Percentiles rank a stretch among this genome's conserved stretches.
These are phyloP conservation scores for Rhipidocladum racemiflorum DNA, from an alignment of 176 grass and related monocot species.

Conservation along the genomic window DNA sequence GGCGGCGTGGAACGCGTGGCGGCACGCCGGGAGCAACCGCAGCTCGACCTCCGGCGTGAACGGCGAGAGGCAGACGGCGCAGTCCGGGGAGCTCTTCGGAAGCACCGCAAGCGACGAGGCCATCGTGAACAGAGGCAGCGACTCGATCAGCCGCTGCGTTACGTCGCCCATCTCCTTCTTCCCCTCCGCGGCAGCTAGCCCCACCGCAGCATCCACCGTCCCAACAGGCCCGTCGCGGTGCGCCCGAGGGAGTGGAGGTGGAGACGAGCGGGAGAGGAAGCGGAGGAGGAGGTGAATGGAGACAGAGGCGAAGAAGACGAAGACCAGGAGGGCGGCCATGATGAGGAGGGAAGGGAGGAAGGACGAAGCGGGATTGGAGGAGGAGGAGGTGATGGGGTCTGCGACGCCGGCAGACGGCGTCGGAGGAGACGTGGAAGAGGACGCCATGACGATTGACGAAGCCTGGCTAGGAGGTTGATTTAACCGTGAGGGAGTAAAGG, in stretches of 20 bases:
- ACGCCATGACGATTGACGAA: constrained; percentile 43
- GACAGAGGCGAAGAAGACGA: constrained; percentile 60
- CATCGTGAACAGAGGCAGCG: constrained; percentile 84
- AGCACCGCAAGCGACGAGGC: constrained; percentile 56
- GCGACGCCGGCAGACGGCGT: background rate
- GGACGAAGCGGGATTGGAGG: constrained; percentile 20
- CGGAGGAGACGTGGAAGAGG: constrained; percentile 29
- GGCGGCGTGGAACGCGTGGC: constrained; percentile 80
- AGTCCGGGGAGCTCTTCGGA: constrained; percentile 79
- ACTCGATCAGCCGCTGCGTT: constrained; percentile 64
- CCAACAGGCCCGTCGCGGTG: background rate
- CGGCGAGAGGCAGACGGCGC: constrained; percentile 82
- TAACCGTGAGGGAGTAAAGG: constrained; percentile 2
- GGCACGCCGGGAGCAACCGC: constrained; percentile 81
- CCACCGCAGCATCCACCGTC: background rate
- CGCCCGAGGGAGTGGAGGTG: background rate
- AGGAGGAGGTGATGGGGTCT: constrained; percentile 9
- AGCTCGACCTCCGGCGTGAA: constrained; percentile 76
- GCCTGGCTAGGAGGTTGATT: background rate
- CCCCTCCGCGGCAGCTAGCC: background rate
- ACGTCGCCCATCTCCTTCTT: constrained; percentile 11
- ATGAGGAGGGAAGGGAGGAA: constrained; percentile 59
- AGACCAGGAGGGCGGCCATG: constrained; percentile 58
- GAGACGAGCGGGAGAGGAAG: constrained; percentile 38
- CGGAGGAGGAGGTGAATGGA: constrained; percentile 75